phyloP scores from a whole-genome alignment of 331 rosid genomes.

The Phaseolus coccineus region DNA sequence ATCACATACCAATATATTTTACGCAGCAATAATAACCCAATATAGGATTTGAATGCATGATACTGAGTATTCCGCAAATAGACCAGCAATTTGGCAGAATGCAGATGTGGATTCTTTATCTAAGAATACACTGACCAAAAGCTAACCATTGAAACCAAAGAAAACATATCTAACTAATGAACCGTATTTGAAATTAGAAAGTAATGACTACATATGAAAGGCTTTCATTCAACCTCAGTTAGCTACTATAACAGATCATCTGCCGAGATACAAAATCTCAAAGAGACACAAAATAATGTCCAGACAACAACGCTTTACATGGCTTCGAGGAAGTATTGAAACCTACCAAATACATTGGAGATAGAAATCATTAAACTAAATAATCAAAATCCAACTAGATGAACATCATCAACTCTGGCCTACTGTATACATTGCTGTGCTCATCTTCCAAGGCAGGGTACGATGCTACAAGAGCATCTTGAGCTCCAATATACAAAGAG shows the following conservation, averaged over 20 bases:
- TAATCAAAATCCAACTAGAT: constrained; percentile 41
- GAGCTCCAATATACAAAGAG: constrained; percentile 89
- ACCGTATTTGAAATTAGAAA: constrained; percentile 38
- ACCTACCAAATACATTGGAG: constrained; percentile 14
- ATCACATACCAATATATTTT: constrained; percentile 33
- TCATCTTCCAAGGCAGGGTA: constrained; percentile 91
- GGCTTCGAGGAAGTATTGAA: constrained; percentile 35
- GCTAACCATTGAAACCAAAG: constrained; percentile 42
- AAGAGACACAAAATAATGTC: constrained; percentile 36
- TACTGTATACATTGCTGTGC: constrained; percentile 74
- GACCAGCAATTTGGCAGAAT: background rate
- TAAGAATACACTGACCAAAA: constrained; percentile 26
- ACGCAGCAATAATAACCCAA: constrained; percentile 30
- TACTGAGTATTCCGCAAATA: background rate
- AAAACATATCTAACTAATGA: constrained; percentile 42
- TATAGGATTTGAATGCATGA: constrained; percentile 15
- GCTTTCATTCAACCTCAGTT: constrained; percentile 25
- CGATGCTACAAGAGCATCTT: constrained; percentile 95
- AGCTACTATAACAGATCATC: constrained; percentile 22
- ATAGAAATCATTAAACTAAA: background rate
- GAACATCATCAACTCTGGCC: constrained; percentile 88
- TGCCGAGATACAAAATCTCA: constrained; percentile 22
- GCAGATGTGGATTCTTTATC: background rate
- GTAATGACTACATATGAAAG: constrained; percentile 30
- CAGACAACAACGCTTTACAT: constrained; percentile 21